Evolutionary conservation across 306 rosid species (phyloP), one percentile per base, ranked within the genome.

Genomic region (Canavalia ensiformis): DNA sequence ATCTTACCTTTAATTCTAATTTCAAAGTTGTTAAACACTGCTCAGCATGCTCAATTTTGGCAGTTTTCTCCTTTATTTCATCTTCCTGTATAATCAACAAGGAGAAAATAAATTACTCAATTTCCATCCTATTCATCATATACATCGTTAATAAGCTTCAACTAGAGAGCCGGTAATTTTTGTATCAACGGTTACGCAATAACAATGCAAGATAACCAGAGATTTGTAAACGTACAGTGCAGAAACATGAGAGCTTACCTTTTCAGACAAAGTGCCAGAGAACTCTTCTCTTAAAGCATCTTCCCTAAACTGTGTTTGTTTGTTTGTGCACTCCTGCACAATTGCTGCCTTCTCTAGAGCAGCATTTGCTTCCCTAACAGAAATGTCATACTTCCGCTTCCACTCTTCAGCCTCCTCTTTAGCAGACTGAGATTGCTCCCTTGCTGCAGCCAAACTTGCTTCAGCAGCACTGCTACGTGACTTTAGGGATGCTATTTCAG

Each of bases 371-470:
- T 92, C 98, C 83, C 89, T 87, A 75, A 88, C 85, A 33, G 94
- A 97, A 87, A 84, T 81, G 39, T 92, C 93, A 81, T 85, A 91
- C 77, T 91, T 91, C 85, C 92, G 86, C 82, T 94, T 92, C 97
- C 97, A 92, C 85, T 91, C 97, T 76, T 84, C 91, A 55, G 97
- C 97, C 84, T 94, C 97, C 86, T 88, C 97, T 78, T 88, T 93
- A 29, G 97, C 90, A 81, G 97, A 92, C 82, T 90, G 91, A 47
- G 93, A 83, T 78, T 86, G 94, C 64, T 94, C 98, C 80, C 87
- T 83, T 65, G 98, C 90, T 68, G 95, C 98, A 34, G 94, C 91
- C 62, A 92, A 80, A 88, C 94, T 90, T 76, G 97, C 93, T 84
- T 92, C 97, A 50, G 94, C 90, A 60, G 97, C 93, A 87, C 89